Evolutionary conservation across 2,329 filamentous ascomycete species (phyloP), one percentile per base, ranked within the genome.

Genomic region (Stachybotrys chartarum): DNA sequence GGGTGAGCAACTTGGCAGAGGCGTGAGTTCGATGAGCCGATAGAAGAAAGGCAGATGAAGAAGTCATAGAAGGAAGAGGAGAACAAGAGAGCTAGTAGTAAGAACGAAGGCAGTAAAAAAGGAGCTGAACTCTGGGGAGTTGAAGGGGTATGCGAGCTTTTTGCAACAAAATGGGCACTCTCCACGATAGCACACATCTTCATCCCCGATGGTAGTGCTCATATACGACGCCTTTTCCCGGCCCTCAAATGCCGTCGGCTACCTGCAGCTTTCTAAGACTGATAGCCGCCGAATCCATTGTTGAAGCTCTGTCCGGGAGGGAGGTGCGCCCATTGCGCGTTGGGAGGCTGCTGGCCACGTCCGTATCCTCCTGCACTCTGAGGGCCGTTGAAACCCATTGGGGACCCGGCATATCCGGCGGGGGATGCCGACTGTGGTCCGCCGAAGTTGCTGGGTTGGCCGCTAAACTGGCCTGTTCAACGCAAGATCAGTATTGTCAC

Each of bases 291-390:
- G 68, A 84, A 86, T 57, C 82, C 83, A 63, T 82, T 84, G 63
- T 70, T 72, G 70, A 81, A 84, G 68, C 79, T 82, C 68, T 84
- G 81, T 55, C 76, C 76, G 30, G 75, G 75, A 53, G 73, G 73
- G 52, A 76, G 72, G 66, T 81, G 77, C 55, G 72, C 70, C 81
- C 81, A 83, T 65, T 82, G 80, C 59, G 76, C 67, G 60, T 80
- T 81, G 46, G 81, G 78, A 45, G 77, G 76, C 66, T 81, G 78
- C 63, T 84, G 82, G 61, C 89, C 90, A 68, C 91, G 90, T 59
- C 90, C 90, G 68, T 91, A 96, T 58, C 90, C 90, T 64, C 89
- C 90, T 63, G 89, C 88, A 68, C 87, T 94, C 62, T 86, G 81
- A 63, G 82, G 87, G 60, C 78, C 85, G 66, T 80, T 87, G 74